A percentile compares a stretch with the other conserved stretches of the same genome.
phyloP scores from a whole-genome alignment of 169 alveolate species.

The Perkinsus olseni region DNA sequence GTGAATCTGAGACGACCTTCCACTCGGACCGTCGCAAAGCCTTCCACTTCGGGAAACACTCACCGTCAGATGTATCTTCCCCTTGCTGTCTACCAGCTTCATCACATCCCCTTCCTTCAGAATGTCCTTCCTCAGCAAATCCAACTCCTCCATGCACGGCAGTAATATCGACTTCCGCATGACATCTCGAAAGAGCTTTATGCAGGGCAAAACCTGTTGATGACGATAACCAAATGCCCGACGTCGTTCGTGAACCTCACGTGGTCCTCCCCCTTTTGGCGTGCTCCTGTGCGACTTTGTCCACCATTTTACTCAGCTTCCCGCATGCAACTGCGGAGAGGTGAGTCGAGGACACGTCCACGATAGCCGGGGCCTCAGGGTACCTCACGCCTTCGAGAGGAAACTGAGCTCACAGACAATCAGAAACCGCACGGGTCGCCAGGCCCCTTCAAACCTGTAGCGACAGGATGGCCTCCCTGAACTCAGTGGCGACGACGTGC shows the following conservation, averaged over 20 bases:
- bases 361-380: slow-evolving; percentile 1
- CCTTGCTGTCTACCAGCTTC: background rate
- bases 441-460: background rate
- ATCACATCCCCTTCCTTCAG: background rate
- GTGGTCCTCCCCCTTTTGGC: background rate
- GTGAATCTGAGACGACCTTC: background rate
- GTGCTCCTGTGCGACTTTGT: background rate
- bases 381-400: background rate
- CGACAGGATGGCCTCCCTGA: background rate
- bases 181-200: background rate
- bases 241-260: no score
- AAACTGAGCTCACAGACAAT: background rate
- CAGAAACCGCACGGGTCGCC: background rate
- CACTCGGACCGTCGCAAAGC: background rate
- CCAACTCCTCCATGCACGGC: background rate
- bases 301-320: background rate
- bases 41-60: background rate
- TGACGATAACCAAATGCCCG: background rate
- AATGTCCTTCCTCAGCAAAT: background rate
- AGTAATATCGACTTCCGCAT: background rate
- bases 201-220: background rate
- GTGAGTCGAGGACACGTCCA: background rate
- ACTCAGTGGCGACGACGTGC: background rate
- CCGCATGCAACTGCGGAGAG: background rate
- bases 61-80: background rate